Evolutionary conservation across 331 rosid genomes (phyloP), one percentile per base, ranked within the genome.

Genomic region (Quercus tomentella): DNA sequence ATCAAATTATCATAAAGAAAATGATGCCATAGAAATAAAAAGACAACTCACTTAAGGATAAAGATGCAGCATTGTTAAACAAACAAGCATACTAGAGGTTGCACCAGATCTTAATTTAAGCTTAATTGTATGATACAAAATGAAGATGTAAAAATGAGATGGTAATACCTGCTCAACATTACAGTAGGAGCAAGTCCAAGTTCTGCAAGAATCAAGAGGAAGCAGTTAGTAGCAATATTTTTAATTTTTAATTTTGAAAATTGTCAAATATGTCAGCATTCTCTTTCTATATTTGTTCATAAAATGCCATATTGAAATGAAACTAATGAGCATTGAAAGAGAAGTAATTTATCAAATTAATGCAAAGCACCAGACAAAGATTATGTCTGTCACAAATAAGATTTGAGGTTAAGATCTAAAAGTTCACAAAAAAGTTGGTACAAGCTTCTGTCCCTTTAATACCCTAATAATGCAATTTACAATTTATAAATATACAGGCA

Each of bases 141-240:
- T 25, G 66, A 67, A 70, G 55, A 82, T 33, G 77, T 72, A 37
- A 78, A 75, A 51, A 76, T 66, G 60, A 79, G 58, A 73, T 41
- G 18, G 41, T 74, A 49, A 62, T 87, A 96, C 99, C 99, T 88
- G 99, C 86, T 93, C 99, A 82, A 86, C 87, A 74, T 84, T 81
- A 86, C 99, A 96, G 87, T 91, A 93, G 82, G 89, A 55, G 89
- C 99, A 96, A 18, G 83, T 90, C 87, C 94, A 86, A 60, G 73
- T 81, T 88, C 99, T 96, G 98, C 90, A 85, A 89, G 67, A 77
- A 82, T 25, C 75, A 76, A 82, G 79, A 84, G 77, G 49, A 78
- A 74, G 72, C 62, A 73, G 74, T 87, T 22, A 85, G 70, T 62
- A 56, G 12, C 61, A 58, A 20, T 66, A 62, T 25, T 60, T 26